Evolutionary conservation across 148 eudicot species (phyloP).

Genomic region (Limonium bicolor): DNA sequence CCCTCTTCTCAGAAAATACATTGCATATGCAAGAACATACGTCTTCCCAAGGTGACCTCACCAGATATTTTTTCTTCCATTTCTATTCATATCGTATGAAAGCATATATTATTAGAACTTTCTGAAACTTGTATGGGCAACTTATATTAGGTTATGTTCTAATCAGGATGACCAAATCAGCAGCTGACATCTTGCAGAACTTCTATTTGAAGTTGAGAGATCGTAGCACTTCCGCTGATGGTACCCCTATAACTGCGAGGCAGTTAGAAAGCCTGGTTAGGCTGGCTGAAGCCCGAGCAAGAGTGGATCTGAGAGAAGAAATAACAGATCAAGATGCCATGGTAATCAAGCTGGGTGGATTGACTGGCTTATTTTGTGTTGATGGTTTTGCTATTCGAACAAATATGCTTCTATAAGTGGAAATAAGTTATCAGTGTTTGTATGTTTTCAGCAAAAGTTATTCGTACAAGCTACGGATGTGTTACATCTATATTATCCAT

Average conservation of each 20-base stretch:
- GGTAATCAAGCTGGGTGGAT: no score
- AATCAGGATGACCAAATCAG: conserved; percentile 77
- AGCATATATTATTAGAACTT: no score
- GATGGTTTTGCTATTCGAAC: no score
- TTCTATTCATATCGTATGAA: no score
- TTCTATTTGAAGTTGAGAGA: conserved; percentile 80
- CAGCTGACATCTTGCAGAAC: conserved; percentile 83
- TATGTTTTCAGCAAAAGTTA: no score
- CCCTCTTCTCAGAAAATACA: conserved; percentile 76
- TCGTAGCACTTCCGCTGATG: conserved; percentile 82
- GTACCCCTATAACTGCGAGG: conserved; percentile 98
- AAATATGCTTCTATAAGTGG: no score
- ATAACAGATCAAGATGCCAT: conserved; percentile 80
- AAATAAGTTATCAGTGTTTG: no score
- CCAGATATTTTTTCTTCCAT: no score
- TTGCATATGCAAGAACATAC: conserved; percentile 80
- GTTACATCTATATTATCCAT: no score
- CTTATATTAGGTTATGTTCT: conserved; percentile 4
- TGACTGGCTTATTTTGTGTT: no score
- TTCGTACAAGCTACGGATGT: no score
- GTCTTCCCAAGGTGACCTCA: conserved; percentile 58
- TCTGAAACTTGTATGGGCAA: no score
- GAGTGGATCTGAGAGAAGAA: conserved; percentile 81
- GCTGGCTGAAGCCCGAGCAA: conserved; percentile 93
- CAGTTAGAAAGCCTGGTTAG: conserved; percentile 93